Evolutionary conservation across 768 basidiomycete genomes (phyloP).

Genomic region (Leccinum rimulosum): DNA sequence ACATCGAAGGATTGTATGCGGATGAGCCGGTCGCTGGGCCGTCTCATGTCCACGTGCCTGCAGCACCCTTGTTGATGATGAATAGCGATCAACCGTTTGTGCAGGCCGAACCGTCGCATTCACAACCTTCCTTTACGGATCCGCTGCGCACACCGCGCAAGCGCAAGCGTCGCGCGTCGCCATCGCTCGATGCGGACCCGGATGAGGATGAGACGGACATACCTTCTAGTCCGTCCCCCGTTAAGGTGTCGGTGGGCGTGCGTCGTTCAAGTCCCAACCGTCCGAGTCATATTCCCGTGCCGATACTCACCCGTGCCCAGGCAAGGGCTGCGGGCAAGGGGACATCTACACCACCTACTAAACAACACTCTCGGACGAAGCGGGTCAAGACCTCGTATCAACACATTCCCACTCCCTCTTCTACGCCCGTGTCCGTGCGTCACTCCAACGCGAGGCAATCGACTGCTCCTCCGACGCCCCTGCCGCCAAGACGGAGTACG

Average conservation of each 20-base stretch:
- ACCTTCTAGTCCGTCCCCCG: constrained; percentile 32
- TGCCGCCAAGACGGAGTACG: constrained; percentile 24
- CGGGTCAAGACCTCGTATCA: constrained; percentile 19
- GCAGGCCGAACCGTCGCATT: constrained; percentile 5
- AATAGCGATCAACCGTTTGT: constrained; percentile 15
- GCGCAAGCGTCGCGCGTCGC: constrained; percentile 20
- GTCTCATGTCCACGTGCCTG: constrained; percentile 16
- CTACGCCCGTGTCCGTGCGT: constrained; percentile 15
- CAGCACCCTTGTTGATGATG: constrained; percentile 26
- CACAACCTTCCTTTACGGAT: constrained; percentile 20
- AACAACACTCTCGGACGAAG: constrained; percentile 11
- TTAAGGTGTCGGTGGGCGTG: constrained; percentile 23
- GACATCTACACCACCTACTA: background rate
- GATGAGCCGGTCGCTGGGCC: constrained; percentile 31
- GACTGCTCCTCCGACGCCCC: constrained; percentile 16
- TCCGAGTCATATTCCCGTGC: background rate
- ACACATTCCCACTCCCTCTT: constrained; percentile 26
- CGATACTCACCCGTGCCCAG: constrained; percentile 14
- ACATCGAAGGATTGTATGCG: constrained; percentile 35
- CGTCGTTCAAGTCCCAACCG: background rate
- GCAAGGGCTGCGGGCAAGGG: constrained; percentile 8
- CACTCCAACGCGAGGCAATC: constrained; percentile 8
- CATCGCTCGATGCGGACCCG: background rate
- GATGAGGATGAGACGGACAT: constrained; percentile 10
- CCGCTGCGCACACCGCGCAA: constrained; percentile 34